These are phyloP conservation scores for Cyberlindnera veronae DNA, from an alignment of 805 yeast species.

Conservation along the genomic window DNA sequence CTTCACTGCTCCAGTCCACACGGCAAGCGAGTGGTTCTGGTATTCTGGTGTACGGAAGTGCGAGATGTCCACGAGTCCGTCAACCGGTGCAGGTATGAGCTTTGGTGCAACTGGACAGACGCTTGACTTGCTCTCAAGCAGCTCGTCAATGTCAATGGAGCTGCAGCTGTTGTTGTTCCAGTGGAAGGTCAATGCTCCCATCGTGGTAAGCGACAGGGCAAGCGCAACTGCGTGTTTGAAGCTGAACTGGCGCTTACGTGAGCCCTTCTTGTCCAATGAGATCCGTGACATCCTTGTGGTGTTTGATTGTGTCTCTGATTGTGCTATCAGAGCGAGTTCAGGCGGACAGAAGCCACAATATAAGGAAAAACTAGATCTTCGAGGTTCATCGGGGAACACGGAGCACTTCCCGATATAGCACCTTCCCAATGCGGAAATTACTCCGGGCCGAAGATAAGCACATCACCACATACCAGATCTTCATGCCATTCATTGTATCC, in stretches of 20 bases:
- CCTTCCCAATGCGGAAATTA: conserved; percentile 1
- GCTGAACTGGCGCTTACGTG: background rate
- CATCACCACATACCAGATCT: no score
- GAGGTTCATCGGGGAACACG: background rate
- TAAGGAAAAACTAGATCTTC: background rate
- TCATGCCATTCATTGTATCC: no score
- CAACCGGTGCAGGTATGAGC: background rate
- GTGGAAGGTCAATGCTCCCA: background rate
- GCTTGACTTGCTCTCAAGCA: background rate
- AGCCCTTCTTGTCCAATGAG: conserved; percentile 2
- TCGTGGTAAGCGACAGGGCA: background rate
- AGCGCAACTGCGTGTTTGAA: background rate
- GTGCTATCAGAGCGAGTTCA: background rate
- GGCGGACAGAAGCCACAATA: background rate
- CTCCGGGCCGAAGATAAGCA: conserved; percentile 1
- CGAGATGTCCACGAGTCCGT: conserved; percentile 4
- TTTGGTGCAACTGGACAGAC: background rate
- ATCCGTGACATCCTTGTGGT: conserved; percentile 6
- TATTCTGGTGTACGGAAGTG: conserved; percentile 14
- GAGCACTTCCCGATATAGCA: conserved; percentile 4
- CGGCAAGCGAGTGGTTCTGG: conserved; percentile 12
- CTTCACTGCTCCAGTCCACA: conserved; percentile 14
- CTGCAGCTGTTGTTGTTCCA: background rate
- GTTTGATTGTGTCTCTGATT: no score
- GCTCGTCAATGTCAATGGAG: background rate